These are phyloP conservation scores for Scutellaria galericulata DNA, from an alignment of 257 asterid genomes.

Conservation along the genomic window DNA sequence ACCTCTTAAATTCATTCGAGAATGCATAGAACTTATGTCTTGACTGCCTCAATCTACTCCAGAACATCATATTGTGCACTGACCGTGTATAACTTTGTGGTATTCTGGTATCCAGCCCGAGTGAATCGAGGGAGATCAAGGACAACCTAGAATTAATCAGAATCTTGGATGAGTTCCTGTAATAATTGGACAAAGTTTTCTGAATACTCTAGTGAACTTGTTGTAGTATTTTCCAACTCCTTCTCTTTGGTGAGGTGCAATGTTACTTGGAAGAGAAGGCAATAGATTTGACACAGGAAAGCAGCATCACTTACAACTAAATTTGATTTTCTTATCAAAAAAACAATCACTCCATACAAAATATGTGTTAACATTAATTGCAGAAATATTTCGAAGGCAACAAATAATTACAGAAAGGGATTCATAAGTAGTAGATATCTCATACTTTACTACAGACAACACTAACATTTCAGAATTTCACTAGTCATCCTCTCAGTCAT, in stretches of 20 bases:
- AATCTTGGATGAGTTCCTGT: too few relatives aligned
- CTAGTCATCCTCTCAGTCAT: background rate
- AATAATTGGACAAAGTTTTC: too few relatives aligned
- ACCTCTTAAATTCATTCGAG: constrained; percentile 44
- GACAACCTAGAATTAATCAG: too few relatives aligned
- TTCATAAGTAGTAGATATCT: constrained; percentile 11
- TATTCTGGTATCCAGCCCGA: too few relatives aligned
- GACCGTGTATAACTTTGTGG: background rate
- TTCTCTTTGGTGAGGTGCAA: too few relatives aligned
- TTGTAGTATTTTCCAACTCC: too few relatives aligned
- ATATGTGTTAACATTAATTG: too few relatives aligned
- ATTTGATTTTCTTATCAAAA: background rate
- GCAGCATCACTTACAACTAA: background rate
- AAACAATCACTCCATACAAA: background rate
- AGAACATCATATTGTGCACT: constrained; percentile 54
- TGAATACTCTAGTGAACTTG: too few relatives aligned
- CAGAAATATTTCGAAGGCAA: background rate
- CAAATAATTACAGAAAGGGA: background rate
- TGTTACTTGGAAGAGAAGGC: too few relatives aligned
- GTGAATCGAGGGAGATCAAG: too few relatives aligned
- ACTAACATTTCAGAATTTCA: constrained; percentile 4
- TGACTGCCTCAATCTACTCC: constrained; percentile 65
- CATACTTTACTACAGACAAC: background rate
- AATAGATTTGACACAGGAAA: background rate
- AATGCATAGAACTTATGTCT: constrained; percentile 36